Evolutionary conservation across 495 filamentous ascomycete species (phyloP).

Genomic region (Apodospora peruviana): DNA sequence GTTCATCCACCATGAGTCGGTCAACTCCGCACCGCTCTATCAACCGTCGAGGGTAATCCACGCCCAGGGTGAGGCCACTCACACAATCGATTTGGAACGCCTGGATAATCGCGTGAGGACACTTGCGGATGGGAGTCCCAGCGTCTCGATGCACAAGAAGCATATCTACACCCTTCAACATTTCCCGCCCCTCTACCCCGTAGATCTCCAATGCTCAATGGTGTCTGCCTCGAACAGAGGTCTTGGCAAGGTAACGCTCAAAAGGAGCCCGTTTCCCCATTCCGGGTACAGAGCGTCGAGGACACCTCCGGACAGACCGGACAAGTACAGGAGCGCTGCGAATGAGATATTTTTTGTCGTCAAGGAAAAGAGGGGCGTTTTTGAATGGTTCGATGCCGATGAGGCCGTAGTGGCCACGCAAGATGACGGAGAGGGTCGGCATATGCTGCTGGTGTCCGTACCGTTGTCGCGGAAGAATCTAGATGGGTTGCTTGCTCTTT

Average conservation of each 20-base stretch:
- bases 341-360: slow-evolving; percentile 16
- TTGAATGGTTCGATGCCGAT: slow-evolving; percentile 19
- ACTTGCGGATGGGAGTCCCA: slow-evolving; percentile 14
- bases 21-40: slow-evolving; percentile 19
- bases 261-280: slow-evolving; percentile 17
- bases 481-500: slow-evolving; percentile 28
- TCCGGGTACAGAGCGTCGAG: slow-evolving; percentile 16
- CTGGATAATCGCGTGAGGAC: slow-evolving; percentile 22
- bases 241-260: slow-evolving; percentile 18
- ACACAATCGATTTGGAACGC: slow-evolving; percentile 21
- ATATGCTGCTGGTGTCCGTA: slow-evolving; percentile 18
- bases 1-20: slow-evolving; percentile 20
- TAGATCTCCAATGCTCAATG: slow-evolving; percentile 13
- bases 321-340: slow-evolving; percentile 13
- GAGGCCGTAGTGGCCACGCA: slow-evolving; percentile 24
- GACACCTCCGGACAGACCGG: slow-evolving; percentile 15
- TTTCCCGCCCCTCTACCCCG: slow-evolving; percentile 9
- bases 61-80: slow-evolving; percentile 9
- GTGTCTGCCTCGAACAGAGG: slow-evolving; percentile 12
- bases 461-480: slow-evolving; percentile 19
- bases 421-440: slow-evolving; percentile 5
- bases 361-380: slow-evolving; percentile 16
- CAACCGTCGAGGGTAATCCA: slow-evolving; percentile 24
- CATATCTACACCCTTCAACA: slow-evolving; percentile 25
- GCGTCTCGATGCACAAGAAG: slow-evolving; percentile 10